Conservation (phyloP, 345 rosid species). For the Eucalyptus polyanthemos region DNA sequence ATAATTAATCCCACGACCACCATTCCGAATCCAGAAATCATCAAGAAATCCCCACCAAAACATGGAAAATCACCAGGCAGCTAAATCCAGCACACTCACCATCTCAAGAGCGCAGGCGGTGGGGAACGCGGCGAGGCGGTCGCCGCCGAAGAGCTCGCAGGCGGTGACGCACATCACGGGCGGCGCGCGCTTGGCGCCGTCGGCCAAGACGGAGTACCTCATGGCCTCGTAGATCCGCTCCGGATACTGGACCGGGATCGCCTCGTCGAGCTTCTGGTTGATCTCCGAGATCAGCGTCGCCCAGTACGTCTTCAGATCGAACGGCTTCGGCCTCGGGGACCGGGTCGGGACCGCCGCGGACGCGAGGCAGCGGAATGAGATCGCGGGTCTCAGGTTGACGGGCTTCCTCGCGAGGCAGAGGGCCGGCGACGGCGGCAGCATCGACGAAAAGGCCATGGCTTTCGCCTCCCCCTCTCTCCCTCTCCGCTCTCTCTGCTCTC, state of each 20-base stretch:
- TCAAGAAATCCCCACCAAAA: background rate
- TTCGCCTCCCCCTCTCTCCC: background rate
- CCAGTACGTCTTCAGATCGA: slow-evolving; percentile 89
- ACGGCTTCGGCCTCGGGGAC: slow-evolving; percentile 14
- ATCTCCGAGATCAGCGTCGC: slow-evolving; percentile 45
- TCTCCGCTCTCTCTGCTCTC: background rate
- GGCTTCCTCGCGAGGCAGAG: slow-evolving; percentile 6
- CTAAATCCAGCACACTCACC: slow-evolving; percentile 19
- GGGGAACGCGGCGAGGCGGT: slow-evolving; percentile 82
- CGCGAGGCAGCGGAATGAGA: slow-evolving; percentile 20
- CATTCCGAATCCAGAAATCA: background rate
- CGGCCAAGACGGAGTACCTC: slow-evolving; percentile 80
- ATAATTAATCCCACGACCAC: background rate
- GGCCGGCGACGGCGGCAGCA: slow-evolving; percentile 5
- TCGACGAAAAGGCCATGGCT: slow-evolving; percentile 21
- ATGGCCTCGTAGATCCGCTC: slow-evolving; percentile 79
- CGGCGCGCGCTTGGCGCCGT: slow-evolving; percentile 84
- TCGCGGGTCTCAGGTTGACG: background rate
- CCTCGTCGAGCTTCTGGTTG: slow-evolving; percentile 64
- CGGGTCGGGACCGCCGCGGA: slow-evolving; percentile 12
- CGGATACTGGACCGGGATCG: slow-evolving; percentile 61
- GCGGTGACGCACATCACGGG: slow-evolving; percentile 95
- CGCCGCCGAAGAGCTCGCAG: slow-evolving; percentile 77
- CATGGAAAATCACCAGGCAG: background rate
- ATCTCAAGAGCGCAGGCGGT: slow-evolving; percentile 98